Evolutionary conservation across 2,329 filamentous ascomycete genomes (phyloP), one percentile per base, ranked within the genome.

Genomic region (Cryphonectria carpinicola): DNA sequence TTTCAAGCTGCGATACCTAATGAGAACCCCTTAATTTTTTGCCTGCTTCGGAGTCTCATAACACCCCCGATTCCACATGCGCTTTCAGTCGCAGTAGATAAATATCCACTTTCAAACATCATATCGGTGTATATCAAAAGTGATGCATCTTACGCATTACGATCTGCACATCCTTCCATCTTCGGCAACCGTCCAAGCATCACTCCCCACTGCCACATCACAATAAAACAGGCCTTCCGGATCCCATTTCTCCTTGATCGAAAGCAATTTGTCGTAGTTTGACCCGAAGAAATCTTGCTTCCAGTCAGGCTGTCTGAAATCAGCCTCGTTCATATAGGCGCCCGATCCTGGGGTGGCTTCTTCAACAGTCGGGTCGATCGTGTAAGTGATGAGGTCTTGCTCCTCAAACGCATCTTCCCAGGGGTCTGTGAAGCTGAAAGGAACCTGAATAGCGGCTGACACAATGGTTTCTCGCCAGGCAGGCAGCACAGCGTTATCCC

Each of bases 301-400:
- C 74, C 80, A 87, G 68, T 83, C 74, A 1, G 81, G 81, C 75
- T 87, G 81, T 70, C 81, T 79, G 58, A 84, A 82, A 75, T 88
- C 83, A 2, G 80, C 83, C 79, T 89, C 87, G 72, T 86, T 87
- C 75, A 85, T 76, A 72, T 87, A 87, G 5, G 83, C 79, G 5
- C 84, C 84, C 1, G 77, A 77, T 1, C 79, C 82, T 4, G 83
- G 83, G 0, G 82, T 81, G 7, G 79, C 77, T 7, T 74, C 76
- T 35, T 76, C 74, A 32, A 78, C 65, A 39, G 73, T 46, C 0
- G 78, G 79, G 69, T 79, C 74, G 56, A 79, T 73, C 70, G 76
- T 71, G 62, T 79, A 67, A 11, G 79, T 80, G 71, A 80, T 79
- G 41, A 74, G 75, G 35, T 66, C 68, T 67, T 80, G 79, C 8